phyloP scores from a whole-genome alignment of 805 yeast genomes.

The Metschnikowia lochheadii region DNA sequence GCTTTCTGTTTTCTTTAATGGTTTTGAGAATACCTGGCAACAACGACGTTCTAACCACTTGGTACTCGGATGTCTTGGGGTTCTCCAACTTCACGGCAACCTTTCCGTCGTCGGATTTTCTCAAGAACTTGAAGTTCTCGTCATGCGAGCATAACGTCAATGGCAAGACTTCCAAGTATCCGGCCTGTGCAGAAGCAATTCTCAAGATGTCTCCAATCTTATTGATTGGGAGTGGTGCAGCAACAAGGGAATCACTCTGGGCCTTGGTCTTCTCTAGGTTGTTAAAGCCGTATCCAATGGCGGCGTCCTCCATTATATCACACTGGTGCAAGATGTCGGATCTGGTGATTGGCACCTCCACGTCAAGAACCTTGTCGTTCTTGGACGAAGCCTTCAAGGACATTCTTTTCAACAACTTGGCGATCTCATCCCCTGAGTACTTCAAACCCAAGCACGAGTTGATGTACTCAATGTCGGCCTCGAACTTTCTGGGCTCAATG shows the following conservation, averaged over 20 bases:
- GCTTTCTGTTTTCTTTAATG: conserved; percentile 92
- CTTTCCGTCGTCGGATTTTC: conserved; percentile 67
- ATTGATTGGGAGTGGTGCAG: conserved; percentile 86
- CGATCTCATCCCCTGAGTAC: conserved; percentile 63
- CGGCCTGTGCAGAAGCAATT: conserved; percentile 86
- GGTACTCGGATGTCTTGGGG: conserved; percentile 95
- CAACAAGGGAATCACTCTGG: conserved; percentile 73
- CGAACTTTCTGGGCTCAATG: conserved; percentile 59
- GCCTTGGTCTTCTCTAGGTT: conserved; percentile 77
- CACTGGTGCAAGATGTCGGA: conserved; percentile 95
- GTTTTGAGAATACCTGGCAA: conserved; percentile 95
- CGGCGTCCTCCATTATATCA: conserved; percentile 98
- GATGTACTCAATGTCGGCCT: conserved; percentile 78
- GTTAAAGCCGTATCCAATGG: conserved; percentile 92
- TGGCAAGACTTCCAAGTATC: conserved; percentile 95
- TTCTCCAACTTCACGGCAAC: conserved; percentile 86
- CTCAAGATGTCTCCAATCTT: conserved; percentile 88
- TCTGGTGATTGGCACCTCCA: conserved; percentile 86
- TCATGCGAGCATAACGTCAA: conserved; percentile 93
- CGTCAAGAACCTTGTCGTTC: conserved; percentile 52
- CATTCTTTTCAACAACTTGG: conserved; percentile 72
- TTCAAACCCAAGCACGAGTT: conserved; percentile 90
- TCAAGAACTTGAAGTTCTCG: conserved; percentile 88
- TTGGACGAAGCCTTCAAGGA: conserved; percentile 60
- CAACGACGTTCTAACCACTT: conserved; percentile 93